These are phyloP conservation scores for Onygenales sp. DNA, from an alignment of 2,329 filamentous ascomycete species.

Conservation along the genomic window DNA sequence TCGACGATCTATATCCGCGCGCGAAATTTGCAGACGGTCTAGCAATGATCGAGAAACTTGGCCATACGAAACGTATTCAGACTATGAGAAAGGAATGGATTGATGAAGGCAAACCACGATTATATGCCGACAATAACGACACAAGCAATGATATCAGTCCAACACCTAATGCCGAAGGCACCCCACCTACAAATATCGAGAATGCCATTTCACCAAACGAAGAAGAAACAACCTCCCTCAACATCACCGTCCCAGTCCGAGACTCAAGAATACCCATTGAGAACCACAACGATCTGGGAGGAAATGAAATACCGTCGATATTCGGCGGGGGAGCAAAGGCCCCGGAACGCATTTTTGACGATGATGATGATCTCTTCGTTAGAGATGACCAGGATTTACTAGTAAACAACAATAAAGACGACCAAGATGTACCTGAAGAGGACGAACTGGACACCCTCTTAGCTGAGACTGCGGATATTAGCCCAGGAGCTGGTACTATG, in stretches of 20 bases:
- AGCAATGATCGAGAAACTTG: constrained; percentile 83
- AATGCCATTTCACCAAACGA: background rate
- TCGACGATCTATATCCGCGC: constrained; percentile 90
- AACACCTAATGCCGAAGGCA: background rate
- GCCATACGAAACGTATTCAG: constrained; percentile 72
- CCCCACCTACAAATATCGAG: background rate
- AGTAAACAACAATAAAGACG: background rate
- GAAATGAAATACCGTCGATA: constrained; percentile 5
- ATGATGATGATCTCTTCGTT: constrained; percentile 6
- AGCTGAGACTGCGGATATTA: background rate
- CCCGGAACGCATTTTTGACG: constrained; percentile 16
- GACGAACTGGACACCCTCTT: constrained; percentile 3
- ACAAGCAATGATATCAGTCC: background rate
- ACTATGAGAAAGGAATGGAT: constrained; percentile 75
- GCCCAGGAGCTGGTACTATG: background rate
- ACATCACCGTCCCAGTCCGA: background rate
- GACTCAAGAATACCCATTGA: background rate
- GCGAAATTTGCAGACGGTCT: constrained; percentile 88
- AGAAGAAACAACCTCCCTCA: background rate
- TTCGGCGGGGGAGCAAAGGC: constrained; percentile 1
- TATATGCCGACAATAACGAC: constrained; percentile 2
- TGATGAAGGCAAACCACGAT: constrained; percentile 49
- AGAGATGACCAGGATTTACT: background rate
- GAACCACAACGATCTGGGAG: background rate
- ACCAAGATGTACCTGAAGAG: background rate